Percentiles rank a stretch among this genome's conserved stretches.
phyloP scores from a whole-genome alignment of 1,284 basidiomycete genomes.

The Boletellus dicymbophilus region DNA sequence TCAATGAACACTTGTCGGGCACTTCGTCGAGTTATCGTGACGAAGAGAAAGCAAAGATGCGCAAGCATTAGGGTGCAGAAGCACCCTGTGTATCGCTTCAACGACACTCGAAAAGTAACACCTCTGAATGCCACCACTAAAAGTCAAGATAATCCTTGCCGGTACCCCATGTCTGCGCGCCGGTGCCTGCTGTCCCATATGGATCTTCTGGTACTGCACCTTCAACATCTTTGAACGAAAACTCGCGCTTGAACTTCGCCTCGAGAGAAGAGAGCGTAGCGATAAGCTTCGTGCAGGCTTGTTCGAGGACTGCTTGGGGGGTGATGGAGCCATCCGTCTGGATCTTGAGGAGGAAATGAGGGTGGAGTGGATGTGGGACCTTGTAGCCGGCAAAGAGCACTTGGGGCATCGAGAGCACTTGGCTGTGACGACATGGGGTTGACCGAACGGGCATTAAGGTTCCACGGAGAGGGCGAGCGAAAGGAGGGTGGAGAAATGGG shows the following conservation, averaged over 20 bases:
- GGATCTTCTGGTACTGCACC: slow-evolving; percentile 55
- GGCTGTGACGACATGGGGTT: slow-evolving; percentile 50
- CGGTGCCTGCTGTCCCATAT: slow-evolving; percentile 48
- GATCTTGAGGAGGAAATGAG: slow-evolving; percentile 92
- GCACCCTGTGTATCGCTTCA: too few species aligned
- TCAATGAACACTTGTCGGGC: too few species aligned
- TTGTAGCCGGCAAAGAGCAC: slow-evolving; percentile 98
- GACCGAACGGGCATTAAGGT: slow-evolving; percentile 5
- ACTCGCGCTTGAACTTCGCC: slow-evolving; percentile 76
- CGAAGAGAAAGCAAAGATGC: too few species aligned
- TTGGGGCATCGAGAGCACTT: slow-evolving; percentile 83
- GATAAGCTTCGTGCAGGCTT: slow-evolving; percentile 85
- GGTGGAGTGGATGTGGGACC: slow-evolving; percentile 95
- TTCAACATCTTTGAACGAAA: slow-evolving; percentile 71
- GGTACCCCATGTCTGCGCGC: slow-evolving; percentile 41
- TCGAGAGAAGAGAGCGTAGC: slow-evolving; percentile 70
- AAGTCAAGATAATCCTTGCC: slow-evolving; percentile 73
- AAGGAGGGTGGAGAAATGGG: background rate
- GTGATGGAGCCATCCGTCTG: slow-evolving; percentile 92
- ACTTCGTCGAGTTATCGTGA: too few species aligned
- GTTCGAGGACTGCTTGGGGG: slow-evolving; percentile 83
- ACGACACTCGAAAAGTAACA: background rate
- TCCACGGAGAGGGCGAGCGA: background rate
- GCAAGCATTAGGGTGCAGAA: too few species aligned
- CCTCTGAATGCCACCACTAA: slow-evolving; percentile 28